Evolutionary conservation across 139 green algal genomes (phyloP), one percentile per base, ranked within the genome.

Genomic region (Haematococcus lacustris): DNA sequence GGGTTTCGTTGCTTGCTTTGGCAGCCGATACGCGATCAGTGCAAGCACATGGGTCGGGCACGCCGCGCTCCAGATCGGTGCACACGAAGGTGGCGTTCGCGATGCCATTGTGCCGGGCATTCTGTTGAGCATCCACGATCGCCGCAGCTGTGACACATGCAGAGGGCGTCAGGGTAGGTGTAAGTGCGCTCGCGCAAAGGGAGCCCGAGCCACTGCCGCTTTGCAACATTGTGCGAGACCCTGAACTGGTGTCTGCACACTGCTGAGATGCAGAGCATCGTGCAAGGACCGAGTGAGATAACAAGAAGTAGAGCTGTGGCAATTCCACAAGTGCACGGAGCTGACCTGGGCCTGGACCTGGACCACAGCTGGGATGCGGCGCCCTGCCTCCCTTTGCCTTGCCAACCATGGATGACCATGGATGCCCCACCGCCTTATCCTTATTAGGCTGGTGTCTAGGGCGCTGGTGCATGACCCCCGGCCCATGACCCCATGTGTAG

Each of bases 71-170:
- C 41, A 84, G 57, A 25, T 80, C 74, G 2, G 61, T 77, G 23
- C 32, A 40, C 21, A 80, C n/a, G 66, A 97, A 97, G 0, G 51
- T 38, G 0, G 81, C 88, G 66, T 97, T 97, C 32, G 0, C 30
- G 68, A 97, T 83, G 73, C 80, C 68, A 68, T 97, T 97, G 34
- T 62, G 38, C 1, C 38, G 64, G 1, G 91, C 90, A 71, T 97
- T 97, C 26, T 60, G 67, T 9, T 60, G 47, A 0, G 87, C 88
- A 41, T 91, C 87, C 0, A 3, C 43, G 26, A 91, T 75, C 1
- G 87, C 78, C 0, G 66, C 50, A 9, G 65, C 75, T 30, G 69
- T 2, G 3, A 39, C 9, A 53, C 9, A 17, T 17, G 17, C 9
- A 53, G 43, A 17, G 17, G 9, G 43, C 43, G n/a, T n/a, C n/a